phyloP scores from a whole-genome alignment of 139 green algal species.

The Penium margaritaceum region DNA sequence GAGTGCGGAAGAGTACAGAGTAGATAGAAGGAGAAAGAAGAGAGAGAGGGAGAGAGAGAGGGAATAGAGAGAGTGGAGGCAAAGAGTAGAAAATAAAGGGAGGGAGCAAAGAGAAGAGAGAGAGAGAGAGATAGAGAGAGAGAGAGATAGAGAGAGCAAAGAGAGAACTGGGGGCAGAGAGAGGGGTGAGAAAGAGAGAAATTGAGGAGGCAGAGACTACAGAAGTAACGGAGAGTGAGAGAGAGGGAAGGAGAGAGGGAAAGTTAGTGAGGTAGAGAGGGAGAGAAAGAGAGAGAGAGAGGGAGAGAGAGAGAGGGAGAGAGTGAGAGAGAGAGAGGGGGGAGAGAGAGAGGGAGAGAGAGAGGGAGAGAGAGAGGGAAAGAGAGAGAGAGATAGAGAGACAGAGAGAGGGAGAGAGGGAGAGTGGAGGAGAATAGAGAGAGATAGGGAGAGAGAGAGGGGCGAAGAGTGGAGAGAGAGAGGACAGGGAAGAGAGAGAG shows the following conservation, averaged over 20 bases:
- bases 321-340: neutral
- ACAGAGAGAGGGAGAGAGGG: constrained; percentile 1
- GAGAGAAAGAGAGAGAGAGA: neutral
- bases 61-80: neutral
- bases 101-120: neutral
- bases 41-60: neutral
- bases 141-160: neutral
- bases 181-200: neutral
- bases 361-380: neutral
- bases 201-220: neutral
- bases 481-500: neutral
- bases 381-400: neutral
- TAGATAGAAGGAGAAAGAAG: neutral
- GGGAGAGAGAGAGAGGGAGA: neutral
- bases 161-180: neutral
- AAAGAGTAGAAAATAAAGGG: neutral
- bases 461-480: neutral
- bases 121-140: neutral
- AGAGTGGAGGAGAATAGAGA: neutral
- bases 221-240: neutral
- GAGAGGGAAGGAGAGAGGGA: neutral
- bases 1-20: neutral
- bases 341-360: neutral
- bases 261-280: neutral
- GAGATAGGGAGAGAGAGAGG: neutral